phyloP scores from a whole-genome alignment of 2,329 filamentous ascomycete species.

The Paraphaeosphaeria minitans region DNA sequence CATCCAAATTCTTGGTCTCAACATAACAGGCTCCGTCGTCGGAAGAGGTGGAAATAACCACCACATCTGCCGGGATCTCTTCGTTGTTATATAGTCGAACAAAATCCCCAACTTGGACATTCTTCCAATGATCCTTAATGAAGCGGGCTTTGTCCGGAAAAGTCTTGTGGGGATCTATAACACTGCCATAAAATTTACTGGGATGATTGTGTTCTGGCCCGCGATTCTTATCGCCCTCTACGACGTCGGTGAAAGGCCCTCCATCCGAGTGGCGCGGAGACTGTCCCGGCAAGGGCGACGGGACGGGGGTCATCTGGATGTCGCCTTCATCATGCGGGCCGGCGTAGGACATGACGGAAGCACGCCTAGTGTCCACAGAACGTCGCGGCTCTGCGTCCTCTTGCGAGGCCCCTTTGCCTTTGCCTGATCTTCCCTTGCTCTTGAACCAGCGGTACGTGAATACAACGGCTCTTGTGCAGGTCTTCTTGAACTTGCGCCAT shows the following conservation, averaged over 20 bases:
- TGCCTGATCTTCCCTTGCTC: conserved; percentile 43
- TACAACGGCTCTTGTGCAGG: conserved; percentile 67
- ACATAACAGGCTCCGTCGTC: conserved; percentile 94
- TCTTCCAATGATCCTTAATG: conserved; percentile 95
- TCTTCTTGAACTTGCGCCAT: conserved; percentile 93
- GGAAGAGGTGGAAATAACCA: conserved; percentile 91
- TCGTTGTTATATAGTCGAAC: conserved; percentile 96
- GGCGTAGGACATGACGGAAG: conserved; percentile 59
- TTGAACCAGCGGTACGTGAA: conserved; percentile 59
- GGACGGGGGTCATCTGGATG: conserved; percentile 95
- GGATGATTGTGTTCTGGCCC: conserved; percentile 28
- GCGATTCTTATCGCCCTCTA: conserved; percentile 34
- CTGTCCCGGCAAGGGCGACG: conserved; percentile 71
- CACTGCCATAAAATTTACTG: conserved; percentile 63
- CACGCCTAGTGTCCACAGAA: conserved; percentile 70
- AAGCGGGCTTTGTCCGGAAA: conserved; percentile 77
- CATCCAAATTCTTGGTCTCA: conserved; percentile 97
- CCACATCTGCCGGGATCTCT: conserved; percentile 89
- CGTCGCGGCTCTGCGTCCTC: conserved; percentile 60
- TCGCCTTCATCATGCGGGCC: conserved; percentile 60
- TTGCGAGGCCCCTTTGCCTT: conserved; percentile 54
- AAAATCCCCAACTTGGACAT: conserved; percentile 91
- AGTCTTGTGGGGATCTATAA: conserved; percentile 74
- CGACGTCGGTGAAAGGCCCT: conserved; percentile 25
- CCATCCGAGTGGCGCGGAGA: conserved; percentile 35